phyloP scores from a whole-genome alignment of 1,284 basidiomycete species.

The Trichosporon ovoides region DNA sequence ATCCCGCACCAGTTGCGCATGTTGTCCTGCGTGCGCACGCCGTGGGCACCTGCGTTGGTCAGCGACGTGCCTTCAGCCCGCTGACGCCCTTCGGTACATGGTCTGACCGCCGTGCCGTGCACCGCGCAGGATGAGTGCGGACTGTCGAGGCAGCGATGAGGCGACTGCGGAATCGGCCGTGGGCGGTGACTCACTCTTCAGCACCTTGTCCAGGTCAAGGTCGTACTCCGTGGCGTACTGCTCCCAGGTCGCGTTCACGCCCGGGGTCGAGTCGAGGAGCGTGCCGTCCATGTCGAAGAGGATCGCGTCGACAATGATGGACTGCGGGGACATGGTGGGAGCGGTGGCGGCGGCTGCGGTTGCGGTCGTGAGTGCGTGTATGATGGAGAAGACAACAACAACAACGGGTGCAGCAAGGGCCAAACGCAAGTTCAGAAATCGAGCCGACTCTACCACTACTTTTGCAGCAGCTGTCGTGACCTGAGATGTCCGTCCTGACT shows the following conservation, averaged over 20 bases:
- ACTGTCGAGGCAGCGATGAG: not conserved
- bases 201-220: constrained; percentile 43
- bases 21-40: constrained; percentile 67
- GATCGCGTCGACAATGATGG: constrained; percentile 19
- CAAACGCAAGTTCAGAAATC: too few species aligned
- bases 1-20: constrained; percentile 63
- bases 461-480: too few species aligned
- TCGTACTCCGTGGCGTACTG: constrained; percentile 40
- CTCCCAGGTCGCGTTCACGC: constrained; percentile 45
- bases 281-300: constrained; percentile 49
- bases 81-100: not conserved
- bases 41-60: constrained; percentile 59
- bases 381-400: not conserved
- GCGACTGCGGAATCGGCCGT: not conserved
- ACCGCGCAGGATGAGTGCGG: too few species aligned
- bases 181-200: constrained; percentile 35
- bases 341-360: not conserved
- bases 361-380: not conserved
- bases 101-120: too few species aligned
- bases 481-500: too few species aligned
- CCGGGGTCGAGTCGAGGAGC: constrained; percentile 45
- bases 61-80: not conserved
- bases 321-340: not conserved
- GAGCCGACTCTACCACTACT: too few species aligned
- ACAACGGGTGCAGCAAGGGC: not conserved